phyloP scores from a whole-genome alignment of 2,329 filamentous ascomycete species.

The Myriosclerotinia duriaeana region DNA sequence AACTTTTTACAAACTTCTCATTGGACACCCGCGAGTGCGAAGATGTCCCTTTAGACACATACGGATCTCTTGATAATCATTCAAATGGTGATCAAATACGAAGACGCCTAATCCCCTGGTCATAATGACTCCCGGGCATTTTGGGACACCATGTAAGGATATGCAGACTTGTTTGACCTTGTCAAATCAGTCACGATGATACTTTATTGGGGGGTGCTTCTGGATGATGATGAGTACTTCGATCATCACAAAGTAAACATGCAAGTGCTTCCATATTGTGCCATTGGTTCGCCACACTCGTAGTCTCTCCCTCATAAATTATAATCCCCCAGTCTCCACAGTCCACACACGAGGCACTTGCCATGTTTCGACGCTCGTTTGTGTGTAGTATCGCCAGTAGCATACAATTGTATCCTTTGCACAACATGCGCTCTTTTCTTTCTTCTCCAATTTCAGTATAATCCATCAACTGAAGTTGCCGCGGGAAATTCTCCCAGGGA shows the following conservation, averaged over 20 bases:
- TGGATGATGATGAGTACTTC: not conserved
- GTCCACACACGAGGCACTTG: not conserved
- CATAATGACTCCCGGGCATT: not conserved
- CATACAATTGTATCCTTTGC: not conserved
- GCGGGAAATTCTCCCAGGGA: no score
- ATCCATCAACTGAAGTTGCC: not conserved
- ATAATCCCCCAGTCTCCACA: not conserved
- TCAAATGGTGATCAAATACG: not conserved
- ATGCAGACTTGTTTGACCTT: not conserved
- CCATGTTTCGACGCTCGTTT: not conserved
- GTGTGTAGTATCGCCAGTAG: not conserved
- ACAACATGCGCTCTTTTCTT: not conserved
- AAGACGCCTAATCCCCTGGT: not conserved
- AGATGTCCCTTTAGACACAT: not conserved
- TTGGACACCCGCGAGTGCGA: not conserved
- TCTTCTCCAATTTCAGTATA: not conserved
- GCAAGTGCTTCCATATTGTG: conserved; percentile 1
- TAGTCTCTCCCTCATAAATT: not conserved
- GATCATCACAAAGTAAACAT: not conserved
- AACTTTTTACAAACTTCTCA: not conserved
- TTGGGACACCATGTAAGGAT: not conserved
- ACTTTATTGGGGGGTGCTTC: not conserved
- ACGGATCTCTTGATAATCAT: not conserved
- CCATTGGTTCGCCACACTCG: not conserved
- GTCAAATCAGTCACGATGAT: not conserved